Evolutionary conservation across 2,329 filamentous ascomycete genomes (phyloP).

Genomic region (Cercospora beticola): DNA sequence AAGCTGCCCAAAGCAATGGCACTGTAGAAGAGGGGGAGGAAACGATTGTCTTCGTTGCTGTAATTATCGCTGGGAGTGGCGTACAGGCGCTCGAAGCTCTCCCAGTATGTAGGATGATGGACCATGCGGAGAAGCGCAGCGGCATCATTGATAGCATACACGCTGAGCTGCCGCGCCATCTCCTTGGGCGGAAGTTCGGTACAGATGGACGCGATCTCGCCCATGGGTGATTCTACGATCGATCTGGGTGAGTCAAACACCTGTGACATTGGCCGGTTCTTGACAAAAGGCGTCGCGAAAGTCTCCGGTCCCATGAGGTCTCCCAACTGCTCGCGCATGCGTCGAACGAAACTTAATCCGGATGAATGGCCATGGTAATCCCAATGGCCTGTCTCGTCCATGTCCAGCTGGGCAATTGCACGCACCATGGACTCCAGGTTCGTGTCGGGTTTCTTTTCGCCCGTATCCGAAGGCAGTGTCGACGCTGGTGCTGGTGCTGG

Average conservation of each 20-base stretch:
- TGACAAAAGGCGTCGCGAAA: constrained; percentile 58
- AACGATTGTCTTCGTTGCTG: constrained; percentile 47
- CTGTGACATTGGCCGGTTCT: constrained; percentile 54
- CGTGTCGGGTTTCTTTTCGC: constrained; percentile 55
- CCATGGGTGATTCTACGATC: constrained; percentile 63
- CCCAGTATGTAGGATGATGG: constrained; percentile 78
- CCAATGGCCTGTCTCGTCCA: constrained; percentile 88
- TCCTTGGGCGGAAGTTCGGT: constrained; percentile 66
- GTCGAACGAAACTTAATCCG: constrained; percentile 80
- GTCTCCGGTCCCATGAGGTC: constrained; percentile 67
- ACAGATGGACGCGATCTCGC: constrained; percentile 49
- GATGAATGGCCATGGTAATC: constrained; percentile 95
- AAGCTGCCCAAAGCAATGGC: constrained; percentile 50
- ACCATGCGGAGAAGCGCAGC: constrained; percentile 68
- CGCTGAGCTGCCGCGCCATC: constrained; percentile 57
- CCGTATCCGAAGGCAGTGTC: constrained; percentile 39
- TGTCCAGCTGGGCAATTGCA: constrained; percentile 83
- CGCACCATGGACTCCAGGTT: constrained; percentile 93
- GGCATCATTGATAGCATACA: constrained; percentile 62
- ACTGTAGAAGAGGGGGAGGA: constrained; percentile 51
- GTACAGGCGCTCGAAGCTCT: constrained; percentile 75
- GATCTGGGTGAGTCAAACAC: constrained; percentile 66
- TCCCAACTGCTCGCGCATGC: constrained; percentile 84
- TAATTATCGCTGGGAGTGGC: constrained; percentile 57
- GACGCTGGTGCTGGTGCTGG: constrained; percentile 25